These are phyloP conservation scores for Aciculosporium take DNA, from an alignment of 2,329 filamentous ascomycete species.

Conservation along the genomic window DNA sequence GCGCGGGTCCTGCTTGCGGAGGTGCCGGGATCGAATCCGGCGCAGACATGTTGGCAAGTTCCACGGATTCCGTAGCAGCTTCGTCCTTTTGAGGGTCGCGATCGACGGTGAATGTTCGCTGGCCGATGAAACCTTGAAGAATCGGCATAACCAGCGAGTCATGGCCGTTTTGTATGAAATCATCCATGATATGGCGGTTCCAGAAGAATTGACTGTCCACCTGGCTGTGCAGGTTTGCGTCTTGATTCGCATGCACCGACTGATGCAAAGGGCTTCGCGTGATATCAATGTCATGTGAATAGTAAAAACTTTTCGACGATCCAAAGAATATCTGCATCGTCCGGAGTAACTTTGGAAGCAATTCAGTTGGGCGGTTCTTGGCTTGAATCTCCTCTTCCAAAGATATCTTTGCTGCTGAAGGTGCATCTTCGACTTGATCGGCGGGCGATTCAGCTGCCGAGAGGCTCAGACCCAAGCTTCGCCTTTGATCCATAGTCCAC, in stretches of 20 bases:
- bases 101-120: constrained; percentile 65
- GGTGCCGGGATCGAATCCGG: constrained; percentile 14
- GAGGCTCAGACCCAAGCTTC: constrained; percentile 53
- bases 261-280: constrained; percentile 46
- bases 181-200: constrained; percentile 63
- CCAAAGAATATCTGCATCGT: constrained; percentile 77
- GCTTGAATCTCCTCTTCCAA: constrained; percentile 25
- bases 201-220: constrained; percentile 79
- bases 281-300: constrained; percentile 87
- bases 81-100: constrained; percentile 39
- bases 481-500: constrained; percentile 59
- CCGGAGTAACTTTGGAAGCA: constrained; percentile 73
- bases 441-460: constrained; percentile 11
- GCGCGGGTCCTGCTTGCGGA: constrained; percentile 12
- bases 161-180: constrained; percentile 61
- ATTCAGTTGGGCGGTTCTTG: constrained; percentile 20
- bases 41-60: constrained; percentile 26
- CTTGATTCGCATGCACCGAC: constrained; percentile 9
- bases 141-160: constrained; percentile 62
- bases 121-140: constrained; percentile 90
- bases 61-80: constrained; percentile 29
- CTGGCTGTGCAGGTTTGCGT: constrained; percentile 48
- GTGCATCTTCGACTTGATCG: constrained; percentile 9
- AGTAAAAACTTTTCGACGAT: constrained; percentile 76
- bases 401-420: constrained; percentile 16